Conservation (phyloP, 345 rosid genomes). For the Syzygium aqueum region DNA sequence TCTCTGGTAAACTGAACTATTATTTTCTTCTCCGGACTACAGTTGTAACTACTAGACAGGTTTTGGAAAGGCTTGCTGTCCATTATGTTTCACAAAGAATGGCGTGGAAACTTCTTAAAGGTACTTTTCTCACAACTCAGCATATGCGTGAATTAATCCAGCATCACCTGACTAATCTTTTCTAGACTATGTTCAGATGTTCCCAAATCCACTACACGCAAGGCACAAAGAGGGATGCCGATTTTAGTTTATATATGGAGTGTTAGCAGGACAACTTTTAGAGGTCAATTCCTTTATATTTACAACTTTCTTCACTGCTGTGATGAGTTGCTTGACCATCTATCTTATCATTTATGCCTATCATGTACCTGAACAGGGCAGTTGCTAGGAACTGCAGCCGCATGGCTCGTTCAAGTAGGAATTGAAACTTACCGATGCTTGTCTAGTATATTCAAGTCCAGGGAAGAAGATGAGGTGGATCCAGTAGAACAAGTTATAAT, state of each 20-base stretch:
- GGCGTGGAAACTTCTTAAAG: conserved; percentile 98
- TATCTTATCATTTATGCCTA: not conserved
- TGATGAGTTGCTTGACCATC: not conserved
- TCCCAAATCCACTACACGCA: conserved; percentile 69
- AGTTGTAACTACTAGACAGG: conserved; percentile 73
- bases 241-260: conserved; percentile 48
- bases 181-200: conserved; percentile 39
- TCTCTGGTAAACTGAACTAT: not conserved
- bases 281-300: conserved; percentile 35
- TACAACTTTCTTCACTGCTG: not conserved
- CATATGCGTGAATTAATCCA: too few species aligned
- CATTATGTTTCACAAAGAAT: conserved; percentile 70
- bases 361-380: conserved; percentile 45
- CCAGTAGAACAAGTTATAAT: conserved; percentile 38
- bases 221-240: conserved; percentile 75
- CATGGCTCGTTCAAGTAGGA: conserved; percentile 88
- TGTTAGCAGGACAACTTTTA: conserved; percentile 76
- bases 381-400: conserved; percentile 64
- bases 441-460: conserved; percentile 17
- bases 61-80: conserved; percentile 78
- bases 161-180: too few species aligned
- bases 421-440: conserved; percentile 59
- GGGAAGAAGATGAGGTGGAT: conserved; percentile 28
- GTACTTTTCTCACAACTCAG: conserved; percentile 16
- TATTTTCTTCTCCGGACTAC: conserved; percentile 46